A percentile compares a stretch with the other conserved stretches of the same genome.
Conservation (phyloP, 2,329 filamentous ascomycete species). For the Pseudogymnoascus sp. region DNA sequence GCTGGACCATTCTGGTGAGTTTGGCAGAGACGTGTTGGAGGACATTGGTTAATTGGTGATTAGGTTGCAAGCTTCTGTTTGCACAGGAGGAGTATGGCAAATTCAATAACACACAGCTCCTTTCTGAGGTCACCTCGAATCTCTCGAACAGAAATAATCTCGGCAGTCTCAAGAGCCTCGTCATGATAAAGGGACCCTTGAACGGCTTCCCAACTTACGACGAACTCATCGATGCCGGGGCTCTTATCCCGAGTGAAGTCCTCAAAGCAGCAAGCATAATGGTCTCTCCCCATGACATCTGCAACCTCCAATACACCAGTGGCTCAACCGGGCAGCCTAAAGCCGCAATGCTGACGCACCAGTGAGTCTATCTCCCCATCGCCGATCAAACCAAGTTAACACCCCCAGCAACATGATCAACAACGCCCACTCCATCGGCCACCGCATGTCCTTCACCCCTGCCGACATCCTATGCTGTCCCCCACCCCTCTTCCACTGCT, state of each 20-base stretch:
- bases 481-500: constrained; percentile 80
- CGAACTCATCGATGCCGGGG: constrained; percentile 47
- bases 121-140: constrained; percentile 42
- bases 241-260: constrained; percentile 38
- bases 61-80: constrained; percentile 67
- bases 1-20: constrained; percentile 59
- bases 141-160: constrained; percentile 36
- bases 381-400: neutral
- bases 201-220: constrained; percentile 53
- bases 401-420: constrained; percentile 22
- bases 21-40: neutral
- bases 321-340: constrained; percentile 70
- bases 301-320: constrained; percentile 68
- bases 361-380: constrained; percentile 13
- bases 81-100: constrained; percentile 62
- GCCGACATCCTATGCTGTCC: constrained; percentile 71
- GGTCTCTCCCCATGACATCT: constrained; percentile 59
- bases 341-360: constrained; percentile 61
- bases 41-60: neutral
- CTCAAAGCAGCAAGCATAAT: constrained; percentile 47
- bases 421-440: constrained; percentile 20
- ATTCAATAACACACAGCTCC: constrained; percentile 53
- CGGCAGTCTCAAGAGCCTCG: constrained; percentile 40
- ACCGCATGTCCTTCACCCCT: constrained; percentile 47
- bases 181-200: constrained; percentile 53